A percentile compares a stretch with the other conserved stretches of the same genome.
phyloP scores from a whole-genome alignment of 208 protist genomes.

The Phytomonas sp. region DNA sequence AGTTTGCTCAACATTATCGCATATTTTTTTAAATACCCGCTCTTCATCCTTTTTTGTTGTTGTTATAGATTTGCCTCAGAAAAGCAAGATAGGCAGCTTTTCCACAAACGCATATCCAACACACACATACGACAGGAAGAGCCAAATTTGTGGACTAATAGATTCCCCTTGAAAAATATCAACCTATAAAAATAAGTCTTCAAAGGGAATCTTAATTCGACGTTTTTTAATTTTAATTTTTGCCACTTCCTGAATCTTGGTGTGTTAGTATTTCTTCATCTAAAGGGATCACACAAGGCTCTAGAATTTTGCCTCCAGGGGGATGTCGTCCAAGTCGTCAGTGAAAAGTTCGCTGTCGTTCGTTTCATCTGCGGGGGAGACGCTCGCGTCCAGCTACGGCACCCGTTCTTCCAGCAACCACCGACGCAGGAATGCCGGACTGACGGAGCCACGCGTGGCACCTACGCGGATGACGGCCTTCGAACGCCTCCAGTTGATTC shows the following conservation, averaged over 20 bases:
- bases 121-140: not conserved
- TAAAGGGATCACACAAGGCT: not conserved
- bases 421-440: conserved; percentile 22
- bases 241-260: not conserved
- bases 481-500: conserved; percentile 69
- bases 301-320: not conserved
- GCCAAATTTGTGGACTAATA: not conserved
- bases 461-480: conserved; percentile 55
- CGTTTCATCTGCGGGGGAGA: conserved; percentile 49
- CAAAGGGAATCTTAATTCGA: not conserved
- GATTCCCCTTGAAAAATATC: not conserved
- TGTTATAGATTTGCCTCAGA: not conserved
- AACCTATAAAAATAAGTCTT: not conserved
- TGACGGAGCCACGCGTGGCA: conserved; percentile 29
- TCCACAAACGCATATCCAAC: not conserved
- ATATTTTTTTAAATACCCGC: not conserved
- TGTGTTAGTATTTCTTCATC: not conserved
- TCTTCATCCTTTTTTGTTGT: not conserved
- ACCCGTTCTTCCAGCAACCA: conserved; percentile 33
- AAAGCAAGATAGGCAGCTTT: not conserved
- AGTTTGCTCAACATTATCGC: not conserved
- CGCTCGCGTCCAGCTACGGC: conserved; percentile 34
- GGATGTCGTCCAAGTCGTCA: conserved; percentile 58
- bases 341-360: conserved; percentile 42
- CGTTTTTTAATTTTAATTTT: not conserved